Evolutionary conservation across 2,329 filamentous ascomycete genomes (phyloP), one percentile per base, ranked within the genome.

Genomic region (Sclerotinia glacialis): DNA sequence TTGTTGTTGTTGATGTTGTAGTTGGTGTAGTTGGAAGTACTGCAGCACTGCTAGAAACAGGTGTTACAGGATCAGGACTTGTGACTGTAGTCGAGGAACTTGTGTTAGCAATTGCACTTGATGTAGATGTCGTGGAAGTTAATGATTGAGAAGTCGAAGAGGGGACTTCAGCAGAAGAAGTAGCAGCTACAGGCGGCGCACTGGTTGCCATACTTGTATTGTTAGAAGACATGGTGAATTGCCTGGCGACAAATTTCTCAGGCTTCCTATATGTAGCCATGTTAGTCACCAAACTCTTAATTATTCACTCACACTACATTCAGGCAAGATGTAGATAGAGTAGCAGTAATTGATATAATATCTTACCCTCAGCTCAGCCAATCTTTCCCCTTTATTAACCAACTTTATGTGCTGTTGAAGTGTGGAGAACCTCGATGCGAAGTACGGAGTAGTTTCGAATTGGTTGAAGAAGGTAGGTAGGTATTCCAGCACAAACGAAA

Each of bases 21-120:
- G 68, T 56, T 26, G 47, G 16, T 14, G 63, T 4, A 75, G 54
- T 21, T 11, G 65, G 59, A 28, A 53, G 14, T 26, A 61, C 37
- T 54, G 42, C 28, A 28, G 63, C 53, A 40, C 65, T 56, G 47
- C 65, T 56, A 49, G 61, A 5, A 52, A 46, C 3, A 50, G 26
- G 11, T 11, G 34, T 66, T 28, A 50, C 31, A 26, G 65, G 28
- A 52, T 69, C 65, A 58, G 68, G 50, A 44, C 63, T 67, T 37
- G 67, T 58, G 55, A 60, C 69, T 72, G 71, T 68, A 59, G 69
- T 61, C 62, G 73, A 44, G 49, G 72, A 66, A 71, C 69, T 72
- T 68, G 40, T 71, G 69, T 73, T 73, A 74, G 72, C 72, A 69
- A 68, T 70, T 65, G 73, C 69, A 70, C 71, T 75, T 54, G 72